Percentiles rank a stretch among this genome's conserved stretches.
Evolutionary conservation across 768 basidiomycete species (phyloP).

Genomic region (Amanita phalloides): DNA sequence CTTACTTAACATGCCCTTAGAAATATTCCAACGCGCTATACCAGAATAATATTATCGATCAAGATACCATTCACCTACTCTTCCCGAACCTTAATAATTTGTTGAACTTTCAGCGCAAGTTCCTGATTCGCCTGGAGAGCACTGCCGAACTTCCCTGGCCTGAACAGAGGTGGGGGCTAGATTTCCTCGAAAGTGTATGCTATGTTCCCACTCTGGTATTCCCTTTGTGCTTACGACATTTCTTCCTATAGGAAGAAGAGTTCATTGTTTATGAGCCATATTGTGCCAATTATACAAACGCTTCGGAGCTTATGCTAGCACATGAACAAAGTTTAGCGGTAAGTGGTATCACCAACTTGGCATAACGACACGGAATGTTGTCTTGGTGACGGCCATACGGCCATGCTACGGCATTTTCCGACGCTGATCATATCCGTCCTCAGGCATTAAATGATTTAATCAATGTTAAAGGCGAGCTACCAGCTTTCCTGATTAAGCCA

Average conservation of each 20-base stretch:
- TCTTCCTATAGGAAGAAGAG: conserved; percentile 80
- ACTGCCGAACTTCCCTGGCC: conserved; percentile 76
- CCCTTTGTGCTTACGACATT: conserved; percentile 12
- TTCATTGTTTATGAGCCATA: conserved; percentile 96
- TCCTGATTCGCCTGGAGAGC: conserved; percentile 82
- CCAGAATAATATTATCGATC: conserved; percentile 77
- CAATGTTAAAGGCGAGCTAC: conserved; percentile 85
- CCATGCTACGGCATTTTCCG: conserved; percentile 13
- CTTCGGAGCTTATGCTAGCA: conserved; percentile 73
- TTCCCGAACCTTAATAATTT: conserved; percentile 94
- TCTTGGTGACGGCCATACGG: conserved; percentile 24
- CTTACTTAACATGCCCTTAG: conserved; percentile 29
- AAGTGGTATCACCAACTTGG: conserved; percentile 22
- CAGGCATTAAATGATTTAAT: conserved; percentile 78
- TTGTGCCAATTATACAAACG: conserved; percentile 89
- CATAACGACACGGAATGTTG: conserved; percentile 9
- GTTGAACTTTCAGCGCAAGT: conserved; percentile 92
- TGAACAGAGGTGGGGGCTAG: conserved; percentile 80
- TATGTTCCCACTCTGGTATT: conserved; percentile 31
- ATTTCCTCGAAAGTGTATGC: conserved; percentile 72
- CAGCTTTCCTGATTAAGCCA: conserved; percentile 96
- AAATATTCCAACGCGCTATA: conserved; percentile 83
- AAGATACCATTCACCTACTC: conserved; percentile 91
- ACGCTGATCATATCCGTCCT: conserved; percentile 29
- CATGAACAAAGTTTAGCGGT: conserved; percentile 84